A percentile compares a stretch with the other conserved stretches of the same genome.
Conservation (phyloP, 495 filamentous ascomycete species). For the Penicillium cataractarum region DNA sequence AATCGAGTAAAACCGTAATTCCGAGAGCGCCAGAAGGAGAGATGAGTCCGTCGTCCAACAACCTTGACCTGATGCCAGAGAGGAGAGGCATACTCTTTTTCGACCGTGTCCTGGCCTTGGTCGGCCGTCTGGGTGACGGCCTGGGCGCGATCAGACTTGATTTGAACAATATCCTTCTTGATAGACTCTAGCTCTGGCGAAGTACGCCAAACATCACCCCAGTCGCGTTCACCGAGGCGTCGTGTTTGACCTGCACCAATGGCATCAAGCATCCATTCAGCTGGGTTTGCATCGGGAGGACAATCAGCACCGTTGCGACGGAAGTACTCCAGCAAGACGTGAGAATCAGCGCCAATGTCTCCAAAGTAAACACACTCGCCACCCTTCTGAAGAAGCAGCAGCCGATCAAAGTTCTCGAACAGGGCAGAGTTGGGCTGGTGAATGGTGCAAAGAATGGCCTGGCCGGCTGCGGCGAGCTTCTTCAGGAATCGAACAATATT, state of each 20-base stretch:
- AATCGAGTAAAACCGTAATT: conserved; percentile 80
- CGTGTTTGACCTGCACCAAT: conserved; percentile 79
- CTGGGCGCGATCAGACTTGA: conserved; percentile 63
- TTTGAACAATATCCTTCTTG: conserved; percentile 66
- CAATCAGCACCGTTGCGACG: conserved; percentile 50
- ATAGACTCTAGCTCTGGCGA: conserved; percentile 68
- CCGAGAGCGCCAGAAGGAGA: conserved; percentile 72
- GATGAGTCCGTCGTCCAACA: conserved; percentile 65
- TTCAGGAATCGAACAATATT: conserved; percentile 87
- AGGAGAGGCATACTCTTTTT: conserved; percentile 77
- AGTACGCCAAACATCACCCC: conserved; percentile 78
- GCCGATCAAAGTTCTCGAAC: conserved; percentile 78
- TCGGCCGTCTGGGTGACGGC: conserved; percentile 38
- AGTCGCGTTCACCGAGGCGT: conserved; percentile 73
- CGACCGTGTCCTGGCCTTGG: conserved; percentile 26
- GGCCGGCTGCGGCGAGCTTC: conserved; percentile 80
- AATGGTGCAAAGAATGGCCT: conserved; percentile 90
- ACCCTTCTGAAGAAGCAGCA: conserved; percentile 66
- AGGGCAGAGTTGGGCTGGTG: conserved; percentile 87
- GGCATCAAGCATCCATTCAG: conserved; percentile 87
- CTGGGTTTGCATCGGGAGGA: conserved; percentile 68
- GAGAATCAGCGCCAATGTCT: conserved; percentile 61
- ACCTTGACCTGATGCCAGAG: conserved; percentile 70
- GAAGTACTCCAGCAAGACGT: conserved; percentile 55
- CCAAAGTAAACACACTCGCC: conserved; percentile 71